These are phyloP conservation scores for Ustilago cynodontis DNA, from an alignment of 1,284 basidiomycete genomes.

Conservation along the genomic window DNA sequence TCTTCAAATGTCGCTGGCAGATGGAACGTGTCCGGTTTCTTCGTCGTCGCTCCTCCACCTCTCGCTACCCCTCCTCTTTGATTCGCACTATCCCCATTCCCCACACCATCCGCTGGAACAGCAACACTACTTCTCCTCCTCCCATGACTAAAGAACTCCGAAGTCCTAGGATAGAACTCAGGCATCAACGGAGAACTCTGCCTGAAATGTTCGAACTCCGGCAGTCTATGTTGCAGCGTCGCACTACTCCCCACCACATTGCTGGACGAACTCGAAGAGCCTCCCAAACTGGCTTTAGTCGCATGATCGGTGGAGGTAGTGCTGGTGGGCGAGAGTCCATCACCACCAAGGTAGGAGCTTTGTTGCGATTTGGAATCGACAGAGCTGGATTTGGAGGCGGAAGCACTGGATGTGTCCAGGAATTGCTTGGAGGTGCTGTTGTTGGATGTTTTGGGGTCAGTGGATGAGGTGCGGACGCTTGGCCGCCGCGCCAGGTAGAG, in stretches of 20 bases:
- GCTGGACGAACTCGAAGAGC: conserved; percentile 29
- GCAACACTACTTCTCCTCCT: conserved; percentile 36
- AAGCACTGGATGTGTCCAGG: background rate
- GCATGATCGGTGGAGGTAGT: conserved; percentile 29
- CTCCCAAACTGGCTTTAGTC: conserved; percentile 21
- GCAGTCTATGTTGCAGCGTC: conserved; percentile 35
- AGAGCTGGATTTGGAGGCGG: conserved; percentile 27
- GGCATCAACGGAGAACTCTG: conserved; percentile 41
- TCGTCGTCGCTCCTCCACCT: conserved; percentile 17
- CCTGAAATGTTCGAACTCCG: conserved; percentile 52
- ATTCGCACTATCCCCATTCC: background rate
- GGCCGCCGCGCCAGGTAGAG: conserved; percentile 30
- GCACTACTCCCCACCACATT: conserved; percentile 5
- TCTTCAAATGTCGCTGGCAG: conserved; percentile 40
- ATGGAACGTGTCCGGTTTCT: conserved; percentile 32
- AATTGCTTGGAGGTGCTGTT: background rate
- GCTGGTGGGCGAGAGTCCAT: conserved; percentile 32
- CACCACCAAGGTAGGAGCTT: conserved; percentile 34
- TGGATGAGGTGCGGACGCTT: conserved; percentile 8
- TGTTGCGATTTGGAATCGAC: conserved; percentile 40
- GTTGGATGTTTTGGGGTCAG: conserved; percentile 12
- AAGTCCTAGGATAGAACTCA: conserved; percentile 47
- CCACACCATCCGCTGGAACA: conserved; percentile 13
- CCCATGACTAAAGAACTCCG: conserved; percentile 51
- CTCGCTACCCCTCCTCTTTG: background rate